Conservation (phyloP, 345 rosid species). For the Syzygium oleosum region DNA sequence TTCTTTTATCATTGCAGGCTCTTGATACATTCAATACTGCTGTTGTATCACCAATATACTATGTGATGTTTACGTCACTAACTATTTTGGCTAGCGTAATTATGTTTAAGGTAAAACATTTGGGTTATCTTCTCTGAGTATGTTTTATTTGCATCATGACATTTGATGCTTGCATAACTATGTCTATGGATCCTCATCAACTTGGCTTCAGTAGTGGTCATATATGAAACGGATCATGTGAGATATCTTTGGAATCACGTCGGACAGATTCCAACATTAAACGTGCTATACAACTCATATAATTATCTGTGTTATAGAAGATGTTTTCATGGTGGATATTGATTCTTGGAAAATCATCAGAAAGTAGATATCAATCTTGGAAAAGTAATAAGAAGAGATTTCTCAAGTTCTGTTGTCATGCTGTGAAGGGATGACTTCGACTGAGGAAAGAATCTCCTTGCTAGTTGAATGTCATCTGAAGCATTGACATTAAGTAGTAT, state of each 20-base stretch:
- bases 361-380: not conserved
- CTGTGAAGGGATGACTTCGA: not conserved
- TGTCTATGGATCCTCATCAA: not conserved
- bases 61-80: constrained; percentile 82
- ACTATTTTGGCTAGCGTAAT: constrained; percentile 85
- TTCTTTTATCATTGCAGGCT: constrained; percentile 43
- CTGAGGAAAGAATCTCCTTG: not conserved
- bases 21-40: constrained; percentile 93
- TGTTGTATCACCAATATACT: constrained; percentile 86
- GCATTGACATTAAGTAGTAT: not conserved
- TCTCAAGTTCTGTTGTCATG: not conserved
- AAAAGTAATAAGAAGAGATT: not conserved
- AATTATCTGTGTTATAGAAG: not conserved
- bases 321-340: not conserved
- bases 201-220: not conserved
- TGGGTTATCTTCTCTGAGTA: not conserved
- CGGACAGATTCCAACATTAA: not conserved
- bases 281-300: not conserved
- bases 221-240: not conserved
- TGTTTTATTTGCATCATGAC: not conserved
- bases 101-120: constrained; percentile 72
- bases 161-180: not conserved
- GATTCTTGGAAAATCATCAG: not conserved
- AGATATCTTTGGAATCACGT: not conserved
- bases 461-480: not conserved